Evolutionary conservation across 768 basidiomycete genomes (phyloP).

Genomic region (Aureoboletus auriporus): DNA sequence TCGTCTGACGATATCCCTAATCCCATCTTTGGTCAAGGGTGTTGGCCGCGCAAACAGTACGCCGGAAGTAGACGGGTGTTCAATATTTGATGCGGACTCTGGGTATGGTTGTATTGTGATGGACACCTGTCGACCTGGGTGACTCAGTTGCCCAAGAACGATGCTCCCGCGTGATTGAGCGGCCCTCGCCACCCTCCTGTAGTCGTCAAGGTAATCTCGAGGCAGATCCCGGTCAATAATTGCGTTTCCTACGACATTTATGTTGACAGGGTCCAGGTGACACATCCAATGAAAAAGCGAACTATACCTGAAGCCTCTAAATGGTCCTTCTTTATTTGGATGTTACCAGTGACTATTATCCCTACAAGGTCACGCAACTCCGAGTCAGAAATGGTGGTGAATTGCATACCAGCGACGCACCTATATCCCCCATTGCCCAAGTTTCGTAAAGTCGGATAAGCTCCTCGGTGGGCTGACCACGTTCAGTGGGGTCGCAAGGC

Average conservation of each 20-base stretch:
- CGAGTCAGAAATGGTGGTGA: constrained; percentile 1
- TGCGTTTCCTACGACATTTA: constrained; percentile 21
- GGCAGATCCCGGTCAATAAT: constrained; percentile 30
- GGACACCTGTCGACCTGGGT: constrained; percentile 32
- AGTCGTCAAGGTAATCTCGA: constrained; percentile 20
- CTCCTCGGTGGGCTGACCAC: constrained; percentile 31
- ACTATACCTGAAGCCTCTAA: constrained; percentile 31
- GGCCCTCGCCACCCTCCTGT: constrained; percentile 23
- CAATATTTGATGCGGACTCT: constrained; percentile 31
- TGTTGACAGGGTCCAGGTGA: no score
- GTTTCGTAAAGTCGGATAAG: constrained; percentile 33
- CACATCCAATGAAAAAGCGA: neutral
- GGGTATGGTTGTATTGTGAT: constrained; percentile 34
- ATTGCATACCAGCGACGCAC: constrained; percentile 7
- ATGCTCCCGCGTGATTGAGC: constrained; percentile 29
- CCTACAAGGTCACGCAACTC: constrained; percentile 10
- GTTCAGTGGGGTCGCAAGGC: constrained; percentile 23
- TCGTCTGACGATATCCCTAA: constrained; percentile 45
- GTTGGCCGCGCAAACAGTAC: constrained; percentile 29
- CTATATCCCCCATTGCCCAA: constrained; percentile 30
- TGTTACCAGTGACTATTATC: constrained; percentile 31
- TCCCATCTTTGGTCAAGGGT: constrained; percentile 44
- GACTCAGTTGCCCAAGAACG: constrained; percentile 30
- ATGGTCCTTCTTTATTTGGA: constrained; percentile 33
- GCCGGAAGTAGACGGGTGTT: constrained; percentile 31